Evolutionary conservation across 495 filamentous ascomycete species (phyloP).

Genomic region (Podospora bellae-mahoneyi): DNA sequence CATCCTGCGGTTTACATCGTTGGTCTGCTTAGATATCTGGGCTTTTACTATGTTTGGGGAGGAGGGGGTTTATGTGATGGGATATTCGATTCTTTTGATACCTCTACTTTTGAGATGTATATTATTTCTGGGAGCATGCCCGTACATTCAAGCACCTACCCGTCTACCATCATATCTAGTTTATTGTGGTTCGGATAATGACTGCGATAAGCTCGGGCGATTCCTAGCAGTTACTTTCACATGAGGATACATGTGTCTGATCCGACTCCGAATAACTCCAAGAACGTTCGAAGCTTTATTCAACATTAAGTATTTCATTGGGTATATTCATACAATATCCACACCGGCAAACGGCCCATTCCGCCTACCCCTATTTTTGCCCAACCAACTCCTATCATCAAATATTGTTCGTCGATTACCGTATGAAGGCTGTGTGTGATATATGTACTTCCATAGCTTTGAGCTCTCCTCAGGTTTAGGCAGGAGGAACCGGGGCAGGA

Average conservation of each 20-base stretch:
- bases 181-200: too few species aligned
- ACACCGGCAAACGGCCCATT: not conserved
- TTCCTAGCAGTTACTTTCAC: too few species aligned
- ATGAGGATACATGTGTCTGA: too few species aligned
- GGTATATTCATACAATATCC: constrained; percentile 11
- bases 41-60: not conserved
- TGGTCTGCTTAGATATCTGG: not conserved
- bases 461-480: not conserved
- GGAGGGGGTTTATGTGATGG: not conserved
- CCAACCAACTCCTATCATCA: not conserved
- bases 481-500: constrained; percentile 40
- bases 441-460: too few species aligned
- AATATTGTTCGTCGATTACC: not conserved
- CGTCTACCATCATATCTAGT: too few species aligned
- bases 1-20: not conserved
- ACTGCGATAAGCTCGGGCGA: too few species aligned
- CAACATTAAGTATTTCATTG: not conserved
- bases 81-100: not conserved
- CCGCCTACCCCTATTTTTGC: not conserved
- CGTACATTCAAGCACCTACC: not conserved
- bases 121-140: not conserved
- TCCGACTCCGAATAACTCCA: too few species aligned
- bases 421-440: too few species aligned
- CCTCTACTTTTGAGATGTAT: not conserved
- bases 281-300: too few species aligned